Evolutionary conservation across 1,284 basidiomycete genomes (phyloP), one percentile per base, ranked within the genome.

Genomic region (Fomitiporia mediterranea): DNA sequence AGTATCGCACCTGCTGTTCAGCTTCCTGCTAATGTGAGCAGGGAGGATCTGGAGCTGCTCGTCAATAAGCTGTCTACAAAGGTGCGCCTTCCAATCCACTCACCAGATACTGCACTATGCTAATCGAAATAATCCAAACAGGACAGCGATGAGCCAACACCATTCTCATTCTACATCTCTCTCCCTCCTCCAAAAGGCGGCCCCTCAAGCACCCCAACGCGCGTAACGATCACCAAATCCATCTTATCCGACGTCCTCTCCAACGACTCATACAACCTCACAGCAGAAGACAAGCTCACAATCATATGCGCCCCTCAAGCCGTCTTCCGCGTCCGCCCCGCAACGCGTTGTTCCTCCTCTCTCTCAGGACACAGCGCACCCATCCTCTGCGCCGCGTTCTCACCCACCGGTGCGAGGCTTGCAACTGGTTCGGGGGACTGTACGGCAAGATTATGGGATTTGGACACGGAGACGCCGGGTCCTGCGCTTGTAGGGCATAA

Each of bases 391-490:
- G 93, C 94, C 48, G 86, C 93, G 0, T 97, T 98, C 68, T 97
- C 94, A 3, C 96, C 96, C 0, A 96, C 94, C 0, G 95, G 95
- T 4, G 82, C 82, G 61, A 77, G 91, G 32, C 86, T 98, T 9
- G 94, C 94, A 2, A 99, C 97, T 0, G 96, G 96, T 2, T 93
- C 94, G 0, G 96, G 96, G 2, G 96, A 99, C 69, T 92, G 91
- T 48, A 94, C 90, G 44, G 94, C 91, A 11, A 82, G 96, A 6
- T 71, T 99, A 34, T 99, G 96, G 96, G 91, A 99, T 70, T 81
- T 99, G 56, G 83, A 90, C 65, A 95, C 91, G 0, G 97, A 99
- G 72, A 89, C 84, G 8, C 96, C 96, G 0, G 91, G 91, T 50
- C 89, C 93, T 68, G 89, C 87, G 7, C 78, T 99, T 9, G 74